Evolutionary conservation across 306 rosid genomes (phyloP), one percentile per base, ranked within the genome.

Genomic region (Acmispon strigosus): DNA sequence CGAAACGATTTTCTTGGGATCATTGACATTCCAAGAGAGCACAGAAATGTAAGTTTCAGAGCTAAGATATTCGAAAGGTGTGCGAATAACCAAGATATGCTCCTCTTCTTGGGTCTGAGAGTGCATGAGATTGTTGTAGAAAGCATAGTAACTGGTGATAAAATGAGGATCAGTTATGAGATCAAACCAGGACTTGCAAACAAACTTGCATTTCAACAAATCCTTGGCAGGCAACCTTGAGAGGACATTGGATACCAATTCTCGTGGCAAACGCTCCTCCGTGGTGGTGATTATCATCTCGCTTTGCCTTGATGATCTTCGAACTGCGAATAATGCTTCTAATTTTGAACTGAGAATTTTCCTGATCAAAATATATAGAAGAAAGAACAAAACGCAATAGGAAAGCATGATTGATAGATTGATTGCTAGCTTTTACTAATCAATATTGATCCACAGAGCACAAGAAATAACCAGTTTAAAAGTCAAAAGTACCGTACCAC

Each of bases 241-340:
- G 43, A 75, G 73, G 4, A 75, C n/a, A 51, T 65, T 65, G 2
- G 67, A 65, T 6, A 65, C 50, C 73, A 75, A 53, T 42, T 74
- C 78, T 27, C 13, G 24, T 16, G 78, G 78, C 37, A 74, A 43
- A 32, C 37, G 37, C 9, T 36, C 24, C 8, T 73, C 65, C 2
- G 52, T 36, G 43, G 13, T n/a, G 34, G 5, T 27, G 34, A 27
- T 27, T 27, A 7, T 8, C 14, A 10, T 49, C 15, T 29, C 51
- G 0, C 8, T 36, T 57, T 44, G 24, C 32, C 24, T n/a, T 7
- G 29, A 4, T 27, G 37, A 8, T 24, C 12, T 56, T 27, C 2
- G 36, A 70, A 29, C 8, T 6, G 1, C 15, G 8, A 32, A 32
- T 1, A 39, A 10, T 12, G 66, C 4, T n/a, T n/a, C n/a, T 11